phyloP scores from a whole-genome alignment of 192 early-diverging fungal genomes.

The Coemansia umbellata region DNA sequence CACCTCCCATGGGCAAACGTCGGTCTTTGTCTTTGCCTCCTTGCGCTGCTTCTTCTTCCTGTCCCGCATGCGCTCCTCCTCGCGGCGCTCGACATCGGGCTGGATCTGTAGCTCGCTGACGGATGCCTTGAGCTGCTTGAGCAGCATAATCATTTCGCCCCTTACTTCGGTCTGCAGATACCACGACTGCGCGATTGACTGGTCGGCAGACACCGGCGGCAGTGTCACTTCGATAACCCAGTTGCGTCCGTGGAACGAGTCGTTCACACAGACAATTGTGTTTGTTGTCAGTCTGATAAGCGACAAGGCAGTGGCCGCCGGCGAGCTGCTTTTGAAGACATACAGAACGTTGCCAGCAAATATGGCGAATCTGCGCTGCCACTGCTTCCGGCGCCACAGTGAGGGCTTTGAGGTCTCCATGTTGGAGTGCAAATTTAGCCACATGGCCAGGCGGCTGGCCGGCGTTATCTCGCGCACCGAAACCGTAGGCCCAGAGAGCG shows the following conservation, averaged over 20 bases:
- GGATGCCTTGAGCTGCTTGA: constrained; percentile 47
- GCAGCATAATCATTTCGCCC: constrained; percentile 44
- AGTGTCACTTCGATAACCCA: constrained; percentile 50
- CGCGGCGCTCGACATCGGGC: constrained; percentile 40
- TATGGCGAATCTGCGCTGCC: constrained; percentile 47
- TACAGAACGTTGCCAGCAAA: constrained; percentile 49
- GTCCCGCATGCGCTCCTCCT: constrained; percentile 43
- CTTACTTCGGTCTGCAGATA: constrained; percentile 45
- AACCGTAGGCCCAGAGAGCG: constrained; percentile 8
- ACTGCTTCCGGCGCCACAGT: constrained; percentile 48
- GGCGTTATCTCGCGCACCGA: constrained; percentile 48
- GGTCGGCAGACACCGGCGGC: neutral
- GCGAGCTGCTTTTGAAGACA: constrained; percentile 48
- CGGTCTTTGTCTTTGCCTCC: constrained; percentile 31
- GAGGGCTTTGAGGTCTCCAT: constrained; percentile 14
- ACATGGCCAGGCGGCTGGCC: constrained; percentile 42
- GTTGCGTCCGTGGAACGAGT: constrained; percentile 43
- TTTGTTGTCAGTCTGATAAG: constrained; percentile 21
- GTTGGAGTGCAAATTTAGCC: constrained; percentile 36
- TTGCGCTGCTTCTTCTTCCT: constrained; percentile 37
- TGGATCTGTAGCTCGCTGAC: constrained; percentile 41
- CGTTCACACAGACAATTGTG: constrained; percentile 48
- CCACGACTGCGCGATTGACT: constrained; percentile 30
- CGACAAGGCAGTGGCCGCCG: constrained; percentile 27
- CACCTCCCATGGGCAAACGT: constrained; percentile 49